Conservation (phyloP, 1,284 basidiomycete species). For the Tremellales sp. region DNA sequence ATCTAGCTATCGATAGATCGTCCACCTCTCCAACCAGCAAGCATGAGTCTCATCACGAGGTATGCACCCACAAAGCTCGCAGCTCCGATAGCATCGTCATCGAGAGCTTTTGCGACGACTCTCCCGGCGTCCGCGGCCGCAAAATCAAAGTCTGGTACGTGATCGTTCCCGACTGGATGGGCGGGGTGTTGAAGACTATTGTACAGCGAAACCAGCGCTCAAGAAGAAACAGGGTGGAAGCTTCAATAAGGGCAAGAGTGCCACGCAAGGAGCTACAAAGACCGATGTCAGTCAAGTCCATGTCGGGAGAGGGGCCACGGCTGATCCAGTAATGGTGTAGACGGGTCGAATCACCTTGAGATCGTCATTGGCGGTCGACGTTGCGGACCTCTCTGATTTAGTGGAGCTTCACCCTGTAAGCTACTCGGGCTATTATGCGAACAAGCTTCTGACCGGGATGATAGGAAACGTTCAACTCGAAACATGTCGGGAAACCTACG, state of each 20-base stretch:
- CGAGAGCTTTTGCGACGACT: slow-evolving; percentile 13
- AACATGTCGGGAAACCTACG: slow-evolving; percentile 33
- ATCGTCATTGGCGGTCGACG: slow-evolving; percentile 22
- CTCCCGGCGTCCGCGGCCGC: slow-evolving; percentile 11
- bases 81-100: slow-evolving; percentile 1
- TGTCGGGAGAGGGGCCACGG: no score
- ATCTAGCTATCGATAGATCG: not conserved
- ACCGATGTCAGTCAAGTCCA: no score
- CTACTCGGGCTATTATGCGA: not conserved
- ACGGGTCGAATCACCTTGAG: slow-evolving; percentile 18
- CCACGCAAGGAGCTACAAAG: slow-evolving; percentile 9
- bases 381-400: slow-evolving; percentile 32
- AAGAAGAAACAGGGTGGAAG: slow-evolving; percentile 10
- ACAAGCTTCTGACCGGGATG: not conserved
- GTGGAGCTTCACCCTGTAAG: slow-evolving; percentile 32
- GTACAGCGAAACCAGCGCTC: not conserved
- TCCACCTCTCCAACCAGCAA: not conserved
- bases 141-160: slow-evolving; percentile 11
- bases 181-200: no score
- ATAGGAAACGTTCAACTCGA: slow-evolving; percentile 25
- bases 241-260: slow-evolving; percentile 12
- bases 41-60: slow-evolving; percentile 16
- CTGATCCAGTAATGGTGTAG: no score
- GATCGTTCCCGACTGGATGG: no score
- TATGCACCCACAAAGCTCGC: slow-evolving; percentile 9